A percentile compares a stretch with the other conserved stretches of the same genome.
Conservation (phyloP, 306 rosid genomes). For the Arachis stenosperma region DNA sequence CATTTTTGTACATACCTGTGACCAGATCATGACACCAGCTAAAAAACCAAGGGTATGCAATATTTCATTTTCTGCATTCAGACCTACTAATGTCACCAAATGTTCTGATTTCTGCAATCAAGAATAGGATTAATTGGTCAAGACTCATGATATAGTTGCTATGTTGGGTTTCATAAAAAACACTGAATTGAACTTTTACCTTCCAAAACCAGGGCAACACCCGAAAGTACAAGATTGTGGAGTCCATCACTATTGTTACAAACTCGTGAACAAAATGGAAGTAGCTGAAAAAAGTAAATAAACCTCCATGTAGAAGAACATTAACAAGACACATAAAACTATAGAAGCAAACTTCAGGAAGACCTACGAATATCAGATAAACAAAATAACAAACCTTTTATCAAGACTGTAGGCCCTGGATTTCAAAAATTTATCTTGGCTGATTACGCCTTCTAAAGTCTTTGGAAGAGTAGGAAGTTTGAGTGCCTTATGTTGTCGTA, state of each 20-base stretch:
- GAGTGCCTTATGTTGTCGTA: constrained; percentile 81
- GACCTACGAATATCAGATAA: constrained; percentile 10
- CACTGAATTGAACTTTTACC: constrained; percentile 55
- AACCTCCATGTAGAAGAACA: constrained; percentile 24
- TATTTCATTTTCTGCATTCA: constrained; percentile 88
- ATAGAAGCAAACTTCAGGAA: constrained; percentile 15
- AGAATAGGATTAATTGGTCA: constrained; percentile 14
- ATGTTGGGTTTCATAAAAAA: constrained; percentile 14
- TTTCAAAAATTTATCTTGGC: constrained; percentile 91
- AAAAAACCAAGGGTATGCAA: constrained; percentile 86
- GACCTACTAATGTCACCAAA: constrained; percentile 63
- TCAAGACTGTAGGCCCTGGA: constrained; percentile 95
- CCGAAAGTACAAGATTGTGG: constrained; percentile 74
- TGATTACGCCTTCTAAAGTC: constrained; percentile 85
- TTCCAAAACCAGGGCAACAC: constrained; percentile 97
- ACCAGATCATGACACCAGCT: constrained; percentile 85
- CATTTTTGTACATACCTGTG: constrained; percentile 61
- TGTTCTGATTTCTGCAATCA: constrained; percentile 83
- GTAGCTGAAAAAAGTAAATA: constrained; percentile 60
- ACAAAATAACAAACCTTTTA: constrained; percentile 65
- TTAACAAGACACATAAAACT: not conserved
- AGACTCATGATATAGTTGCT: constrained; percentile 30
- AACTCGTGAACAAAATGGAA: constrained; percentile 92
- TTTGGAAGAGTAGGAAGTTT: constrained; percentile 89
- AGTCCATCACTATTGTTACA: constrained; percentile 84